Base-by-base conservation (phyloP, 2,329 filamentous ascomycete species). In the Fonsecaea multimorphosa region DNA sequence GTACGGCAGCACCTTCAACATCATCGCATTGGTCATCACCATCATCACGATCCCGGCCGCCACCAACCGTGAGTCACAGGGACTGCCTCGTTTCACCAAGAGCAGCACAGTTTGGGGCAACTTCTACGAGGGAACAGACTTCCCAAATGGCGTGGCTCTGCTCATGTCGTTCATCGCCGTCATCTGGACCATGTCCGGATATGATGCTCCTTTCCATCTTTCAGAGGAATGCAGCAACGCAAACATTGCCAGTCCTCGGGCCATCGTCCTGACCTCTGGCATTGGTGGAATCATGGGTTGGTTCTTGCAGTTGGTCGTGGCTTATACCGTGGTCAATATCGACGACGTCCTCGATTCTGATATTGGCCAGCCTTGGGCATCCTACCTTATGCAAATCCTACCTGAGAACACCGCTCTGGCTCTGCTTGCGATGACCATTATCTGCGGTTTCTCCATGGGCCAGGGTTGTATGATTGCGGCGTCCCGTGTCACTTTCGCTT, bases 191-290 rank as follows among this genome's bases (percentile, higher is more conserved):
- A 87, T 87, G 81, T 82, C 82, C 5, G 87, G 88, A 46, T 90
- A 90, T 73, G 88, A 91, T 75, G 84, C 84, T 0, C 86, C 89
- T 0, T 91, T 91, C 75, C 89, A 92, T 77, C 77, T 92, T n/a
- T 84, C 87, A 2, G 89, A 92, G 73, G 89, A 92, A 76, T 92
- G 89, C 76, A 88, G 86, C 66, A 92, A 92, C 71, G 89, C 90
- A 31, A 87, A 85, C 70, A 78, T 91, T 53, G 89, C 90, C 32
- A 85, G 88, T 9, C 89, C 89, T 0, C 85, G 89, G 12, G 89
- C 89, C 7, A 92, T 92, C 59, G 85, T 91, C 40, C 80, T 91
- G 73, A 92, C 90, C 0, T 87, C 87, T 0, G 85, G 79, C 1
- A 80, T 88, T 1, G 90, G 90, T 5, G 89, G 89, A 1, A 67